Conservation (phyloP, 2,329 filamentous ascomycete genomes). For the Penicillium nordicum region DNA sequence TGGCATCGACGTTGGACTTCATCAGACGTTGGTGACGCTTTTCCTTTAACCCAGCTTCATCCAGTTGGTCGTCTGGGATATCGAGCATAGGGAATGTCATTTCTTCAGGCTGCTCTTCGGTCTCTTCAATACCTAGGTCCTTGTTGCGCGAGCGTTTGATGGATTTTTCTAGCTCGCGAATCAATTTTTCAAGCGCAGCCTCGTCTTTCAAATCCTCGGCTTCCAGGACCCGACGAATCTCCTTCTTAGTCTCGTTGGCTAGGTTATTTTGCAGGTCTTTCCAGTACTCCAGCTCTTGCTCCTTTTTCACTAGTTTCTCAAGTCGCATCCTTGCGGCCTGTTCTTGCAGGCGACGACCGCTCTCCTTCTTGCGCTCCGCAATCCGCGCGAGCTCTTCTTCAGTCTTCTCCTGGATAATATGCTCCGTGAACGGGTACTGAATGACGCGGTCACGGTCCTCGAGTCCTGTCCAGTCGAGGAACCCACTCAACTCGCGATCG, state of each 20-base stretch:
- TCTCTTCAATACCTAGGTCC: constrained; percentile 83
- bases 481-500: constrained; percentile 69
- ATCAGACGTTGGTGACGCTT: constrained; percentile 89
- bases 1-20: constrained; percentile 91
- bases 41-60: constrained; percentile 85
- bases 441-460: constrained; percentile 86
- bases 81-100: constrained; percentile 84
- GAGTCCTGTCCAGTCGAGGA: constrained; percentile 85
- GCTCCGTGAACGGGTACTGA: constrained; percentile 91
- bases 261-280: constrained; percentile 74
- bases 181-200: constrained; percentile 72
- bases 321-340: constrained; percentile 97
- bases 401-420: constrained; percentile 83
- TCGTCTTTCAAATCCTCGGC: constrained; percentile 92
- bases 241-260: constrained; percentile 80
- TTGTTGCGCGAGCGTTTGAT: constrained; percentile 89
- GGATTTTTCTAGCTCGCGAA: constrained; percentile 85
- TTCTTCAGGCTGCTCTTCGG: constrained; percentile 71
- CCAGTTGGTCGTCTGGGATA: constrained; percentile 83
- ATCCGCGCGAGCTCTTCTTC: constrained; percentile 88
- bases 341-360: constrained; percentile 83
- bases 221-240: constrained; percentile 79
- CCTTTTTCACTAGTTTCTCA: constrained; percentile 92
- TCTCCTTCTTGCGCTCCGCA: constrained; percentile 92
- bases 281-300: constrained; percentile 92